Percentiles rank a stretch among this genome's conserved stretches.
Evolutionary conservation across 1,284 basidiomycete genomes (phyloP).

Genomic region (Fistulina hepatica): DNA sequence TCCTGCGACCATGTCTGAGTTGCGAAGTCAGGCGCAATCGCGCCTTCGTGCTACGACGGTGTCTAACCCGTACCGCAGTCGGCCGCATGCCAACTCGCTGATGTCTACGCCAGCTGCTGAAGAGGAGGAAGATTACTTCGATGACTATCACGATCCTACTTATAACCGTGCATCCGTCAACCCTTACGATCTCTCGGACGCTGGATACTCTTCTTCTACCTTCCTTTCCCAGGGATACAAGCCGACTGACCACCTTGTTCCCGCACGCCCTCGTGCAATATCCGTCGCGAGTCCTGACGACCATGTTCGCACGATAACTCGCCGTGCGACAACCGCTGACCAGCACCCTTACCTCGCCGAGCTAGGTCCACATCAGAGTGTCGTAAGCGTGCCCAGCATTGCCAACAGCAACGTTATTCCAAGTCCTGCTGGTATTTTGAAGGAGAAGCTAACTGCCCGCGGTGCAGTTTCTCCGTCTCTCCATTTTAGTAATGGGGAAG

Average conservation of each 20-base stretch:
- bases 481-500: constrained; percentile 56
- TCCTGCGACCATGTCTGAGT: constrained; percentile 75
- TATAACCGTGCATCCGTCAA: constrained; percentile 45
- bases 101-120: constrained; percentile 51
- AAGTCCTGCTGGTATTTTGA: constrained; percentile 45
- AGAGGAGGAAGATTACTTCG: constrained; percentile 65
- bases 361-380: constrained; percentile 28
- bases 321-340: constrained; percentile 51
- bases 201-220: constrained; percentile 40
- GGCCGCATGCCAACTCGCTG: constrained; percentile 46
- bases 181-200: constrained; percentile 47
- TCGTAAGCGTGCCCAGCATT: constrained; percentile 28
- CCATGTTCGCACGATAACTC: constrained; percentile 47
- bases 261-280: constrained; percentile 74
- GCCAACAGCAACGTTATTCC: constrained; percentile 23
- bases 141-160: constrained; percentile 42
- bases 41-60: constrained; percentile 84
- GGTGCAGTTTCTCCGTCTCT: constrained; percentile 45
- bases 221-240: constrained; percentile 68
- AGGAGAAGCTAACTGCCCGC: constrained; percentile 40
- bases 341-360: constrained; percentile 51
- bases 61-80: constrained; percentile 67
- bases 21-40: constrained; percentile 77
- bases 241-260: constrained; percentile 52
- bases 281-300: constrained; percentile 90